Percentiles rank a stretch among this genome's conserved stretches.
Conservation (phyloP, 805 yeast genomes). For the Ascoidea asiatica region DNA sequence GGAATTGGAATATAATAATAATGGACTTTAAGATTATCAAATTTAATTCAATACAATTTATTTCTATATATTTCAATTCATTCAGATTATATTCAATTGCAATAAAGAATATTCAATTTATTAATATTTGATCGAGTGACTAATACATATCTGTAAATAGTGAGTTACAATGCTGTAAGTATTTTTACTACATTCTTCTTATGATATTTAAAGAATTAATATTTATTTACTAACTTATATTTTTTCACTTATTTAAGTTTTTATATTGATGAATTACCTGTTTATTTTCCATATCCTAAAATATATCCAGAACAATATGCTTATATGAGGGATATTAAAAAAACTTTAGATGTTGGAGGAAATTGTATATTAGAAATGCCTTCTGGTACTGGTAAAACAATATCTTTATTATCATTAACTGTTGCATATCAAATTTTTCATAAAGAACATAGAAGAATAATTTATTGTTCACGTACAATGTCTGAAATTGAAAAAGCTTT, state of each 20-base stretch:
- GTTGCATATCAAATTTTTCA: constrained; percentile 92
- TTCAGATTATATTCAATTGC: too few relatives aligned
- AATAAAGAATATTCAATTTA: too few relatives aligned
- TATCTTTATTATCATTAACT: constrained; percentile 78
- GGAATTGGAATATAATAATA: too few relatives aligned
- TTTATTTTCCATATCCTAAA: constrained; percentile 89
- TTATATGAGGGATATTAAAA: constrained; percentile 92
- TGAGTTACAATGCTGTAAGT: neutral
- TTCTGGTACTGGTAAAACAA: constrained; percentile 97
- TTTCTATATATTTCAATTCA: too few relatives aligned
- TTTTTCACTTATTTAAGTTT: constrained; percentile 35
- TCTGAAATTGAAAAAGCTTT: constrained; percentile 96
- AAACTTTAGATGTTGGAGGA: constrained; percentile 91
- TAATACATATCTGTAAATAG: too few relatives aligned
- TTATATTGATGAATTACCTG: constrained; percentile 90
- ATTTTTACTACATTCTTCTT: neutral
- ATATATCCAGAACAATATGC: constrained; percentile 98
- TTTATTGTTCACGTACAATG: constrained; percentile 99
- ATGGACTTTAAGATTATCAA: too few relatives aligned
- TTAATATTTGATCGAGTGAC: too few relatives aligned
- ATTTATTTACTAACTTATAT: neutral
- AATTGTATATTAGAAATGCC: constrained; percentile 98
- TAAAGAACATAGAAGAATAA: constrained; percentile 87
- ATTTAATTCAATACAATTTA: too few relatives aligned
- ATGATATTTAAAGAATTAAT: neutral